phyloP scores from a whole-genome alignment of 1,139 yeast species.

The Barnettozyma hawaiiensis region DNA sequence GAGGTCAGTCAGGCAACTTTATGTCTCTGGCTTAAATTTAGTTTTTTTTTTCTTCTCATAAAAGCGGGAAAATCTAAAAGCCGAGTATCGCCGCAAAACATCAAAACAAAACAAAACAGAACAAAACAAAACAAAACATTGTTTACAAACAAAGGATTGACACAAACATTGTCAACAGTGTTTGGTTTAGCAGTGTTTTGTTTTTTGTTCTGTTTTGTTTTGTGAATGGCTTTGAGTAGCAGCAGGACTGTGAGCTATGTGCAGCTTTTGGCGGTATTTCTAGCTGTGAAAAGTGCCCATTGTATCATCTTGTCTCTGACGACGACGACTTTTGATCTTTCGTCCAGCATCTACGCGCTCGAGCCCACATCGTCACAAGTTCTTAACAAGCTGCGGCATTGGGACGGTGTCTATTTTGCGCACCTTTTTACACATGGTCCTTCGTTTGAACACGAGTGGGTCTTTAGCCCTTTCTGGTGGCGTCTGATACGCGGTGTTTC shows the following conservation, averaged over 20 bases:
- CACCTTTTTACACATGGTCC: conserved; percentile 45
- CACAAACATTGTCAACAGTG: too few relatives aligned
- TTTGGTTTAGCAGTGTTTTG: too few relatives aligned
- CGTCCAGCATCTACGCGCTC: conserved; percentile 2
- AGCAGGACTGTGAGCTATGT: neutral
- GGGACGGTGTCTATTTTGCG: conserved; percentile 84
- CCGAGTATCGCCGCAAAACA: too few relatives aligned
- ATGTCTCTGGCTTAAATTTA: too few relatives aligned
- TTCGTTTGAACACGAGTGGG: conserved; percentile 81
- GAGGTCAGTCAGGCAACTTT: too few relatives aligned
- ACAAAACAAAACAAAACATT: too few relatives aligned
- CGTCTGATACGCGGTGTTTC: conserved; percentile 43
- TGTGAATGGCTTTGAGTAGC: neutral
- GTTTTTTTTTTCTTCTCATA: too few relatives aligned
- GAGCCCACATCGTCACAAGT: neutral
- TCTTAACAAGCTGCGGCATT: conserved; percentile 51
- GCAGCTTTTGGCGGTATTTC: conserved; percentile 1
- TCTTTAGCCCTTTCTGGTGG: conserved; percentile 81
- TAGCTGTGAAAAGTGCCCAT: conserved; percentile 4
- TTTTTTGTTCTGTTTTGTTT: too few relatives aligned
- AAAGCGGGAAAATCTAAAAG: too few relatives aligned
- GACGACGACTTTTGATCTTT: conserved; percentile 24
- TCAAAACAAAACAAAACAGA: too few relatives aligned
- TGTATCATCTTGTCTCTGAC: neutral
- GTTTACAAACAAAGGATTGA: too few relatives aligned